phyloP scores from a whole-genome alignment of 352 stramenopile species.

The Phytophthora idaei region DNA sequence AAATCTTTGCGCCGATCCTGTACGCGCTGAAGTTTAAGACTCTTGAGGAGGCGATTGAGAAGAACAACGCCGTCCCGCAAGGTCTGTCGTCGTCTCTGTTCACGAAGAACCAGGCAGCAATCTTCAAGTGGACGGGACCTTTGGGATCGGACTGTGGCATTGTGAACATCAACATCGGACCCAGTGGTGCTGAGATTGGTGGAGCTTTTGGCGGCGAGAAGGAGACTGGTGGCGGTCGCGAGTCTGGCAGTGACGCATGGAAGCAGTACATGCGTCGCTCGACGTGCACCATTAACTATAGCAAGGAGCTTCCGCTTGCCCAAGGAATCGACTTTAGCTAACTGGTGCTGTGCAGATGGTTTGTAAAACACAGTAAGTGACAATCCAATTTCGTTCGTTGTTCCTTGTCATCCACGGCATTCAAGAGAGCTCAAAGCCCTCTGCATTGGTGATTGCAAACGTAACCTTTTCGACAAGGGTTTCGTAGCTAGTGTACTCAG shows the following conservation, averaged over 20 bases:
- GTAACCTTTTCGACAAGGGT: slow-evolving; percentile 73
- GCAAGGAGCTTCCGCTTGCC: slow-evolving; percentile 90
- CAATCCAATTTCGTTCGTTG: slow-evolving; percentile 9
- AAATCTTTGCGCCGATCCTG: slow-evolving; percentile 92
- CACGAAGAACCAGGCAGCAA: slow-evolving; percentile 91
- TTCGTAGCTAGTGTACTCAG: slow-evolving; percentile 74
- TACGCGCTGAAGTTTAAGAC: slow-evolving; percentile 92
- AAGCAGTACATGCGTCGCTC: slow-evolving; percentile 96
- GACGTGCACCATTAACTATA: slow-evolving; percentile 94
- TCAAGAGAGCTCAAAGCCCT: slow-evolving; percentile 86
- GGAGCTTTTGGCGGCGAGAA: slow-evolving; percentile 94
- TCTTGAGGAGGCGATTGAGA: slow-evolving; percentile 91
- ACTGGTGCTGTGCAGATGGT: slow-evolving; percentile 5
- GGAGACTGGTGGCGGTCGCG: slow-evolving; percentile 90
- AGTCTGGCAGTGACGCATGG: slow-evolving; percentile 92
- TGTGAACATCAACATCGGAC: slow-evolving; percentile 94
- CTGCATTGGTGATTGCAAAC: slow-evolving; percentile 79
- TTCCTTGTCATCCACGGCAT: background rate
- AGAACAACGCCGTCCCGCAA: slow-evolving; percentile 93
- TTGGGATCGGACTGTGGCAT: slow-evolving; percentile 92
- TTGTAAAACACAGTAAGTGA: slow-evolving; percentile 19
- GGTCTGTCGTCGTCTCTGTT: slow-evolving; percentile 92
- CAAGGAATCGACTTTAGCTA: slow-evolving; percentile 94
- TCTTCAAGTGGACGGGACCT: slow-evolving; percentile 93
- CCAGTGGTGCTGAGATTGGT: slow-evolving; percentile 92